A percentile compares a stretch with the other conserved stretches of the same genome.
These are phyloP conservation scores for Tetrahymena thermophila DNA, from an alignment of 73 alveolate genomes.

Conservation along the genomic window DNA sequence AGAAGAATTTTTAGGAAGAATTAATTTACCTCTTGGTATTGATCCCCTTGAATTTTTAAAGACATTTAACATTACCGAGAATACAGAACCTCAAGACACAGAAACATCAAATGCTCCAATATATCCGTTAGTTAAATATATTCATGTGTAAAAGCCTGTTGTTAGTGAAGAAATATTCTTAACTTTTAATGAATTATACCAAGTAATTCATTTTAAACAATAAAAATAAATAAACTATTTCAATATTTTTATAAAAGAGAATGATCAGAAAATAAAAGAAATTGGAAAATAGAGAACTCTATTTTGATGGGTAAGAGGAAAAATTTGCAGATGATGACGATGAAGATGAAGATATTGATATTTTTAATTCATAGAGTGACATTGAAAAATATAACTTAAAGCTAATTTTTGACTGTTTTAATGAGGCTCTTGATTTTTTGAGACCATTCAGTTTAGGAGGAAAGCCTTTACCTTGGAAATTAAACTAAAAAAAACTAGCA, in stretches of 20 bases:
- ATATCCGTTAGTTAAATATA: background rate
- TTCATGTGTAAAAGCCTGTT: background rate
- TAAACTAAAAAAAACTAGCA: background rate
- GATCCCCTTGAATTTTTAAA: background rate
- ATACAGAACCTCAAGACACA: background rate
- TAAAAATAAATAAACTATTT: background rate
- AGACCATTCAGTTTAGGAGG: conserved; percentile 31
- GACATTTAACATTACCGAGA: background rate
- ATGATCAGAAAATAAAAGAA: background rate
- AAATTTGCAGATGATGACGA: background rate
- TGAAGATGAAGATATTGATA: background rate
- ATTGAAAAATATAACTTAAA: background rate
- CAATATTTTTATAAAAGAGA: background rate
- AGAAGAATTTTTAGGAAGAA: background rate
- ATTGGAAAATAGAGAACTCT: background rate
- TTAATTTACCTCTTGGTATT: background rate
- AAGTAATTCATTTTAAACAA: background rate
- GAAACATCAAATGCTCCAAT: background rate
- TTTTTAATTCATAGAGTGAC: background rate
- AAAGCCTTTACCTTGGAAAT: conserved; percentile 26
- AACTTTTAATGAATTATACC: background rate
- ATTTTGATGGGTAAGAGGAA: background rate
- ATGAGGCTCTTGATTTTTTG: conserved; percentile 24
- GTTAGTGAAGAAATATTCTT: background rate
- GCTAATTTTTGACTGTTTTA: conserved; percentile 22